These are phyloP conservation scores for Niveomyces coronatus DNA, from an alignment of 2,329 filamentous ascomycete genomes.

Conservation along the genomic window DNA sequence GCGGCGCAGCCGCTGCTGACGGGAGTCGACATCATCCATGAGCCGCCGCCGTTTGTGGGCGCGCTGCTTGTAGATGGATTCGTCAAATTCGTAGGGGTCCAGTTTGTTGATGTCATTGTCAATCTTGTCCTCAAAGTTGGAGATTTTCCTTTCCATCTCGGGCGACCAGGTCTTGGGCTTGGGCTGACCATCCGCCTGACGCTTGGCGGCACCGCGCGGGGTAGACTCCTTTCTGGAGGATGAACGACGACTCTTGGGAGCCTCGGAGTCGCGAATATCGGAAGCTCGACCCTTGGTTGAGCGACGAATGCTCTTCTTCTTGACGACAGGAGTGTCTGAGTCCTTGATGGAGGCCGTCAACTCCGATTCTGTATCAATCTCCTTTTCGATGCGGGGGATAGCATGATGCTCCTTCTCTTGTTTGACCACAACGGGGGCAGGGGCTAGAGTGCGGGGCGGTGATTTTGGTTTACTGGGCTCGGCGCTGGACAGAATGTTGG, in stretches of 20 bases:
- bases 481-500: slow-evolving; percentile 79
- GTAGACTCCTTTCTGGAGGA: slow-evolving; percentile 39
- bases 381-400: slow-evolving; percentile 18
- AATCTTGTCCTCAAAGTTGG: slow-evolving; percentile 29
- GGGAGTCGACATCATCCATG: slow-evolving; percentile 50
- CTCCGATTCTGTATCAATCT: slow-evolving; percentile 25
- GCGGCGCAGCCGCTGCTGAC: slow-evolving; percentile 53
- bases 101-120: slow-evolving; percentile 37
- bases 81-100: slow-evolving; percentile 32
- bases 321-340: neutral
- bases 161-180: slow-evolving; percentile 56
- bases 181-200: slow-evolving; percentile 48
- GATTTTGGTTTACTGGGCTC: slow-evolving; percentile 51
- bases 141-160: slow-evolving; percentile 34
- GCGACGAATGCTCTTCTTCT: slow-evolving; percentile 23
- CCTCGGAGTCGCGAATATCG: slow-evolving; percentile 39
- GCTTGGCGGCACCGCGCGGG: slow-evolving; percentile 42
- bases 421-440: slow-evolving; percentile 14
- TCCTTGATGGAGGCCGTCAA: slow-evolving; percentile 12
- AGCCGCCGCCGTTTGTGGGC: slow-evolving; percentile 59
- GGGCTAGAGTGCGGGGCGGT: slow-evolving; percentile 23
- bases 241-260: slow-evolving; percentile 40
- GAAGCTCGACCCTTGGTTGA: slow-evolving; percentile 41
- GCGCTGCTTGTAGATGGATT: slow-evolving; percentile 42
- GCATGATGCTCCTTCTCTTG: slow-evolving; percentile 14